Base-by-base conservation (phyloP, 2,329 filamentous ascomycete genomes). In the Stagonosporopsis cucurbitacearum region DNA sequence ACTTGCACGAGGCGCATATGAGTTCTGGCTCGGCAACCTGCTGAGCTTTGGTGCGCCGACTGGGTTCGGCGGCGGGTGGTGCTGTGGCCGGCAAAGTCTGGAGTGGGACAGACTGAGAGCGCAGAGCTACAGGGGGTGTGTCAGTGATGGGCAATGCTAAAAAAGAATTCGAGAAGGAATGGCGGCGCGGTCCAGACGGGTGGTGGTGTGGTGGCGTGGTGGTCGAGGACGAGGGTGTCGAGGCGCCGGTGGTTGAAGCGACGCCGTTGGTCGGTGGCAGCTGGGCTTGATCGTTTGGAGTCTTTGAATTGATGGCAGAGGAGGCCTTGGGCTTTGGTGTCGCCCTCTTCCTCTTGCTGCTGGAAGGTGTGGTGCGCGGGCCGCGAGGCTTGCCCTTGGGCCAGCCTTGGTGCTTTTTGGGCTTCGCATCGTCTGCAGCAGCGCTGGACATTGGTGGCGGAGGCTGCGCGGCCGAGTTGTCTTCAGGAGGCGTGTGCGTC, bases 1-100 rank as follows among this genome's bases (percentile, higher is more conserved):
- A 79, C 36, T 83, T 80, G 67, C 86, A 88, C 23, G 81, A 79
- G 30, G 82, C 83, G 66, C 86, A 88, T 8, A 81, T 73, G 12
- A 78, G 79, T 65, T 79, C 67, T 15, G 66, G 77, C 71, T 80
- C 62, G 12, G 70, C 67, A 26, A 58, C 42, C 20, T 55, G 56
- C 12, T 57, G 50, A 15, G 58, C 63, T 43, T 56, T 60, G 19
- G 54, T 25, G 22, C 56, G 54, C 33, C 48, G 54, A 17, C 28
- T 43, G 12, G 57, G 41, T 43, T 54, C 43, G 25, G 50, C 45
- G 23, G 45, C 45, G 6, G 64, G 59, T 41, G 61, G 52, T 37
- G 58, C 53, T 36, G 56, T 57, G 47, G 40, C 46, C 45, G 63
- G 55, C 35, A 45, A 55, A 23, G 57, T 57, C 37, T 65, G 65